These are phyloP conservation scores for Metschnikowia peoriensis DNA, from an alignment of 805 yeast genomes.

Conservation along the genomic window DNA sequence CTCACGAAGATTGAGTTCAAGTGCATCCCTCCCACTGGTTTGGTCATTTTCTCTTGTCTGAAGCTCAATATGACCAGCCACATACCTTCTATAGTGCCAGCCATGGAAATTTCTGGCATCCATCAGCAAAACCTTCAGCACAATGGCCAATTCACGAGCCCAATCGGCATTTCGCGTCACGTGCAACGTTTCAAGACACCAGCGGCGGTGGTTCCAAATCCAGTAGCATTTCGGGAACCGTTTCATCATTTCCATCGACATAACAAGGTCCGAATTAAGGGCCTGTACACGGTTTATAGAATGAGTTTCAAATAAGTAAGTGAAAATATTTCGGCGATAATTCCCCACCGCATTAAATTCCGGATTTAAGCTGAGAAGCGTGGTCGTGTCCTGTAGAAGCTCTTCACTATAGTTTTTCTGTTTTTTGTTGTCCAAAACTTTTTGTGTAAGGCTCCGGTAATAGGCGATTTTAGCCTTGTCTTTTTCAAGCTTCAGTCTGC, in stretches of 20 bases:
- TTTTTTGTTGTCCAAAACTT: constrained; percentile 37
- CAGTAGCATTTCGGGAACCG: constrained; percentile 87
- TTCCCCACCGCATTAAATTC: constrained; percentile 92
- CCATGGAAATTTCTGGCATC: constrained; percentile 93
- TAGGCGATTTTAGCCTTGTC: constrained; percentile 61
- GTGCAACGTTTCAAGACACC: constrained; percentile 59
- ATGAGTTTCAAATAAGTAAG: constrained; percentile 23
- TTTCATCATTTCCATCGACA: constrained; percentile 57
- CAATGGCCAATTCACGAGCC: constrained; percentile 68
- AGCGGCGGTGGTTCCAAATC: constrained; percentile 92
- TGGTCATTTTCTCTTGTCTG: not conserved
- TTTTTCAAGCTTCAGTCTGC: constrained; percentile 45
- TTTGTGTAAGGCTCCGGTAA: constrained; percentile 48
- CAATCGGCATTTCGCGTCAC: constrained; percentile 55
- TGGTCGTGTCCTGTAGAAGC: constrained; percentile 53
- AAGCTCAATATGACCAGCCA: constrained; percentile 45
- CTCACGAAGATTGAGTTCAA: constrained; percentile 48
- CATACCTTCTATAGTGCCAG: constrained; percentile 87
- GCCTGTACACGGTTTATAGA: constrained; percentile 10
- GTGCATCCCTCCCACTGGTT: constrained; percentile 1
- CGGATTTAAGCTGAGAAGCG: constrained; percentile 66
- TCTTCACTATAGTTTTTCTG: constrained; percentile 22
- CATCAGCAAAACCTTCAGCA: constrained; percentile 59
- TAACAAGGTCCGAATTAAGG: constrained; percentile 57
- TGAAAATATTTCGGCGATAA: constrained; percentile 70